Percentiles rank a stretch among this genome's conserved stretches.
Conservation (phyloP, 2,329 filamentous ascomycete species). For the Alternaria conjuncta region DNA sequence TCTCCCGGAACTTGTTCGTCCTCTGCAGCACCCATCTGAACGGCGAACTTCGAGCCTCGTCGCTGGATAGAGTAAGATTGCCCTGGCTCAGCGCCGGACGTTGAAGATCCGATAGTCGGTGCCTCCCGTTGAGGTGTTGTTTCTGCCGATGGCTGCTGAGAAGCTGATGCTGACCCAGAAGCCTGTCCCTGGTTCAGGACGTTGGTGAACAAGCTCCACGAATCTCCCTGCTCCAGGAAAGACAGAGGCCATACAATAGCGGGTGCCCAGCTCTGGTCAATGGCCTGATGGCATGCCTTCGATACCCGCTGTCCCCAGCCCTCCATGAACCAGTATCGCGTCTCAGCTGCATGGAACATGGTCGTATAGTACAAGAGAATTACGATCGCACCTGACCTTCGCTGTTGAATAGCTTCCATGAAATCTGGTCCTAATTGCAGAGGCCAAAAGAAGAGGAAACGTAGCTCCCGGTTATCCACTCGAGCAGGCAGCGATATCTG, state of each 20-base stretch:
- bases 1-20: neutral
- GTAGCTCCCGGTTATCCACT: constrained; percentile 42
- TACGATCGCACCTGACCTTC: constrained; percentile 44
- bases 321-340: constrained; percentile 50
- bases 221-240: constrained; percentile 17
- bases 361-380: constrained; percentile 50
- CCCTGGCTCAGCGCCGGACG: neutral
- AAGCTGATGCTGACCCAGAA: neutral
- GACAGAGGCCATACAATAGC: constrained; percentile 37
- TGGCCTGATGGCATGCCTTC: constrained; percentile 24
- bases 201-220: constrained; percentile 11
- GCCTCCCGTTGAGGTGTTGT: constrained; percentile 7
- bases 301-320: constrained; percentile 43
- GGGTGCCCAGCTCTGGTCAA: constrained; percentile 35
- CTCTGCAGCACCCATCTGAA: neutral
- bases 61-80: neutral
- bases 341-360: constrained; percentile 42
- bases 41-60: neutral
- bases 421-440: constrained; percentile 44
- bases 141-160: neutral
- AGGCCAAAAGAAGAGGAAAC: constrained; percentile 50
- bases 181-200: neutral
- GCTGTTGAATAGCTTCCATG: constrained; percentile 36
- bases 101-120: neutral
- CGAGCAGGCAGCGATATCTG: constrained; percentile 28